Conservation (phyloP, 2,329 filamentous ascomycete genomes). For the Hawksworthiomyces lignivorus region DNA sequence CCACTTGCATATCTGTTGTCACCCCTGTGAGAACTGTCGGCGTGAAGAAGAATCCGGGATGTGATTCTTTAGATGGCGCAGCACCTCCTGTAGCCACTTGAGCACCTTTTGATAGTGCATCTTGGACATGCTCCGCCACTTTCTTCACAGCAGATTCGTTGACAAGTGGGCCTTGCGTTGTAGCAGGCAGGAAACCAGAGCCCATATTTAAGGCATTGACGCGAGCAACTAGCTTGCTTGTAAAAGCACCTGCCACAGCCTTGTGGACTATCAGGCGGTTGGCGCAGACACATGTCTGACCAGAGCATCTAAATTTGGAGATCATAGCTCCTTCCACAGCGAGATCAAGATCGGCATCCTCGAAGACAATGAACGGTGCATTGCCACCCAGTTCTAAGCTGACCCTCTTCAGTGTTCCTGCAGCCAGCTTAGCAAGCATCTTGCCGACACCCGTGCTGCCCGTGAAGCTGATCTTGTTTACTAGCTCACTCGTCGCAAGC, state of each 20-base stretch:
- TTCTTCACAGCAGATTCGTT: slow-evolving; percentile 14
- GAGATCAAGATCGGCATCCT: slow-evolving; percentile 53
- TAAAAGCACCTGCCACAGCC: slow-evolving; percentile 15
- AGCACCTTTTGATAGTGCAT: slow-evolving; percentile 16
- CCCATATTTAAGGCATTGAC: slow-evolving; percentile 13
- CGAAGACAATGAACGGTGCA: slow-evolving; percentile 52
- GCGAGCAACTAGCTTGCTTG: slow-evolving; percentile 12
- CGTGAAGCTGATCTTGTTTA: slow-evolving; percentile 56
- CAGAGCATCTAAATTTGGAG: slow-evolving; percentile 24
- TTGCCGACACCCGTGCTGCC: slow-evolving; percentile 53
- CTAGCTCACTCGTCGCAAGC: slow-evolving; percentile 6
- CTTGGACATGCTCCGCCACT: slow-evolving; percentile 14
- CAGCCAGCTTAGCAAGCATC: slow-evolving; percentile 49
- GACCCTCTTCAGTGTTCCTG: slow-evolving; percentile 54
- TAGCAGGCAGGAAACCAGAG: slow-evolving; percentile 7
- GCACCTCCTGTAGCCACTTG: slow-evolving; percentile 29
- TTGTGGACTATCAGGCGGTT: slow-evolving; percentile 20
- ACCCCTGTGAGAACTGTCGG: slow-evolving; percentile 60
- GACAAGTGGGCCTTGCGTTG: slow-evolving; percentile 16
- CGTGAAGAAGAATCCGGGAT: slow-evolving; percentile 59
- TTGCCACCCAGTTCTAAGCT: slow-evolving; percentile 62
- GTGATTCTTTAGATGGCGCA: too few relatives aligned
- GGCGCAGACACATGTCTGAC: slow-evolving; percentile 55
- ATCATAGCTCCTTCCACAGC: slow-evolving; percentile 46
- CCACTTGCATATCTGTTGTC: slow-evolving; percentile 13